Conservation (phyloP, 1,139 yeast species). For the Torulaspora globosa region DNA sequence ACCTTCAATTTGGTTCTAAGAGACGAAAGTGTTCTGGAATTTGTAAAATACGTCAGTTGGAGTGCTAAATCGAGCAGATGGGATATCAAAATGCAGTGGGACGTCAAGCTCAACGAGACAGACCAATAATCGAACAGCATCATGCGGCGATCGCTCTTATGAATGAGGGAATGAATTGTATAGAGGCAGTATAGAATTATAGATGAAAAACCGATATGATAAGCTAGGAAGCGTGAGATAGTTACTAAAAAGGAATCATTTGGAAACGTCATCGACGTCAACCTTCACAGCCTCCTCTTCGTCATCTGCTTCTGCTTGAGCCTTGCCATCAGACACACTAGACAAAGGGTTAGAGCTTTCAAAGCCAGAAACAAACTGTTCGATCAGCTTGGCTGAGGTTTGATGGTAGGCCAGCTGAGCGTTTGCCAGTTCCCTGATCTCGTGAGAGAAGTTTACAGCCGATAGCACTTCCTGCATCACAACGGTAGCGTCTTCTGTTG, state of each 20-base stretch:
- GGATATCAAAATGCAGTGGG: conserved; percentile 85
- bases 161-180: neutral
- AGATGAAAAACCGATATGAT: conserved; percentile 5
- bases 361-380: conserved; percentile 45
- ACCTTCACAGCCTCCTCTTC: conserved; percentile 12
- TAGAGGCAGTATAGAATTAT: conserved; percentile 3
- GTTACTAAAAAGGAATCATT: neutral
- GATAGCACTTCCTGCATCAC: conserved; percentile 81
- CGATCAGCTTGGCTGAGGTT: conserved; percentile 66
- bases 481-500: conserved; percentile 83
- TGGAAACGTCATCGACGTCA: conserved; percentile 7
- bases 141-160: neutral
- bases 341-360: conserved; percentile 6
- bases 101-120: conserved; percentile 46
- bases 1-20: conserved; percentile 70
- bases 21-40: conserved; percentile 80
- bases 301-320: conserved; percentile 4
- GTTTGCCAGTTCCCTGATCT: conserved; percentile 62
- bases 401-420: conserved; percentile 86
- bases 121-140: neutral
- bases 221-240: neutral
- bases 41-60: conserved; percentile 85
- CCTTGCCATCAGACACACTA: neutral
- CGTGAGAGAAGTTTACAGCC: conserved; percentile 66
- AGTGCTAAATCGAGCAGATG: conserved; percentile 89